These are phyloP conservation scores for Colletotrichum truncatum DNA, from an alignment of 2,329 filamentous ascomycete species.

Conservation along the genomic window DNA sequence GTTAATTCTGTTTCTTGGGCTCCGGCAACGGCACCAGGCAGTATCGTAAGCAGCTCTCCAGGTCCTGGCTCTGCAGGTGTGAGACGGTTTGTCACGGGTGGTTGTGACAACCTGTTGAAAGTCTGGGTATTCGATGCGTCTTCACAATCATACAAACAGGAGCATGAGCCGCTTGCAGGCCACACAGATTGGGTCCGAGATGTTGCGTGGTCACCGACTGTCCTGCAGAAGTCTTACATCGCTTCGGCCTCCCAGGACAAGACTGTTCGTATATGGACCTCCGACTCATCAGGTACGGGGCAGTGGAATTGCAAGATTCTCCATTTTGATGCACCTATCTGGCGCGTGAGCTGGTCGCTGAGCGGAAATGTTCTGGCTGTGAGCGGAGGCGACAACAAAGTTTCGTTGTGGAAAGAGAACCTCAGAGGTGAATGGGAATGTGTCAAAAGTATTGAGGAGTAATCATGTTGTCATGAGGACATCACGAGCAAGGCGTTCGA, in stretches of 20 bases:
- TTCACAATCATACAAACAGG: conserved; percentile 69
- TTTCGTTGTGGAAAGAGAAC: conserved; percentile 98
- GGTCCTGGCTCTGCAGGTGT: conserved; percentile 69
- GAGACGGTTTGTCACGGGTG: conserved; percentile 91
- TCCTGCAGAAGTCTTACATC: conserved; percentile 96
- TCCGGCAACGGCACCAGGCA: conserved; percentile 83
- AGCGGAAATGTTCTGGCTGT: conserved; percentile 97
- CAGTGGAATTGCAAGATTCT: conserved; percentile 89
- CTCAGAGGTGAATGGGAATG: conserved; percentile 96
- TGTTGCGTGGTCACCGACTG: conserved; percentile 95
- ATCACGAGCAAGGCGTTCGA: conserved; percentile 45
- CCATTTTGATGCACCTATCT: conserved; percentile 87
- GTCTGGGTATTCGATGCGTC: conserved; percentile 84
- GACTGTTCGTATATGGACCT: conserved; percentile 97
- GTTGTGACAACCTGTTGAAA: conserved; percentile 92
- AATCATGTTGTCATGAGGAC: conserved; percentile 34
- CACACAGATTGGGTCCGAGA: conserved; percentile 98
- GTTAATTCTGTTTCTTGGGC: conserved; percentile 98
- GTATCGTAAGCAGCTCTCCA: conserved; percentile 78
- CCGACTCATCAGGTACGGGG: conserved; percentile 69
- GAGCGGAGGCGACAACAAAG: conserved; percentile 94
- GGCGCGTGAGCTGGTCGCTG: conserved; percentile 97
- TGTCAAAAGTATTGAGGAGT: conserved; percentile 96
- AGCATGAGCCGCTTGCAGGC: conserved; percentile 74
- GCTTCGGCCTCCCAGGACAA: conserved; percentile 96